Evolutionary conservation across 1,284 basidiomycete species (phyloP).

Genomic region (Boletus smithii): DNA sequence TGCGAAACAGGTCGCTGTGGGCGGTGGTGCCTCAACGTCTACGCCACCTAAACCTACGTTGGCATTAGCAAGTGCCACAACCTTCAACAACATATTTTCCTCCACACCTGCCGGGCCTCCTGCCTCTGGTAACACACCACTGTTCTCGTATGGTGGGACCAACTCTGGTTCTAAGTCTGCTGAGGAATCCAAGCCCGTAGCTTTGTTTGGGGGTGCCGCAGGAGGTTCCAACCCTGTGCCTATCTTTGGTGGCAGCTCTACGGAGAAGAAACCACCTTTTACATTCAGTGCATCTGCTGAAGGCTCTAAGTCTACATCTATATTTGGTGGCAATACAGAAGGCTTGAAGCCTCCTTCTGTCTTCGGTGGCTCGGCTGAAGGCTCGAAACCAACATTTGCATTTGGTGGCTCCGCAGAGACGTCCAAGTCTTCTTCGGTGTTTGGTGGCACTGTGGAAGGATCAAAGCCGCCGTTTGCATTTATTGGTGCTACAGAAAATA

Average conservation of each 20-base stretch:
- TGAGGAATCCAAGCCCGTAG: conserved; percentile 20
- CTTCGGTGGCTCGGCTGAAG: conserved; percentile 10
- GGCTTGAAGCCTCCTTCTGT: conserved; percentile 6
- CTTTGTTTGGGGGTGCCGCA: conserved; percentile 12
- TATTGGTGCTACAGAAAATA: conserved; percentile 5
- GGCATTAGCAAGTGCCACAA: conserved; percentile 4
- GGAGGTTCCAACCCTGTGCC: conserved; percentile 1
- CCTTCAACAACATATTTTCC: conserved; percentile 7
- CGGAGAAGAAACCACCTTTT: conserved; percentile 21
- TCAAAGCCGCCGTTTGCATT: conserved; percentile 8
- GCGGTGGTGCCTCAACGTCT: conserved; percentile 2
- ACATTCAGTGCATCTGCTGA: conserved; percentile 13
- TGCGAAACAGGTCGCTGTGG: conserved; percentile 13
- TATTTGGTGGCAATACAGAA: conserved; percentile 12
- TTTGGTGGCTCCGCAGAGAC: conserved; percentile 13
- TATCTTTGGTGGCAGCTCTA: conserved; percentile 5
- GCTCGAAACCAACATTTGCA: conserved; percentile 10
- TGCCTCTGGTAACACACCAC: conserved; percentile 5
- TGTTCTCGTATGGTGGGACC: conserved; percentile 25
- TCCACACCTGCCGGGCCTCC: conserved; percentile 11
- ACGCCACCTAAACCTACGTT: conserved; percentile 9
- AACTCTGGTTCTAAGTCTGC: conserved; percentile 14
- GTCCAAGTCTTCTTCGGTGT: conserved; percentile 8
- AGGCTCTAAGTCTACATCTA: conserved; percentile 6
- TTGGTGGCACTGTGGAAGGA: conserved; percentile 5